These are phyloP conservation scores for Mycena haematopus DNA, from an alignment of 768 basidiomycete genomes.

Conservation along the genomic window DNA sequence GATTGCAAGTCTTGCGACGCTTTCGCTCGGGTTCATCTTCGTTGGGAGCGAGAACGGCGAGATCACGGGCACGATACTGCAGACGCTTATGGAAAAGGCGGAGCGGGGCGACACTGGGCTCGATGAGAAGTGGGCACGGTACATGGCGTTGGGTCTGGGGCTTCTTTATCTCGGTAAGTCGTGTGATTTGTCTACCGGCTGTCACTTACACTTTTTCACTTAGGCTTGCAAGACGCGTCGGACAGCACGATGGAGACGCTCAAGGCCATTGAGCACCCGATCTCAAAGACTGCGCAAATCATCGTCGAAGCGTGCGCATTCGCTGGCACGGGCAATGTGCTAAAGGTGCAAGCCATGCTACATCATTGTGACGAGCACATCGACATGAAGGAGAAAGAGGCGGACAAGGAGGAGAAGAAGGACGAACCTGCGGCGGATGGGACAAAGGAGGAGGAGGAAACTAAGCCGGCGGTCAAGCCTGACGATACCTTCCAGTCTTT, in stretches of 20 bases:
- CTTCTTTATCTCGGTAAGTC: constrained; percentile 86
- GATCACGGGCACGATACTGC: constrained; percentile 85
- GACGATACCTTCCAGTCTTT: constrained; percentile 91
- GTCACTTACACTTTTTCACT: constrained; percentile 12
- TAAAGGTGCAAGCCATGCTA: constrained; percentile 91
- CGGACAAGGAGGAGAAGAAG: constrained; percentile 63
- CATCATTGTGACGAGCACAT: constrained; percentile 95
- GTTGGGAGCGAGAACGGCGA: constrained; percentile 96
- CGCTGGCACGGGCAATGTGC: constrained; percentile 93
- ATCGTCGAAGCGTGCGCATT: constrained; percentile 94
- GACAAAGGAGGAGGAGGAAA: constrained; percentile 44
- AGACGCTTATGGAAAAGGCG: constrained; percentile 85
- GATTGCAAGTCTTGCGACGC: constrained; percentile 81
- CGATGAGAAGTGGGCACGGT: constrained; percentile 93
- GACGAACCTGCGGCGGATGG: constrained; percentile 41
- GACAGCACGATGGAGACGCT: constrained; percentile 95
- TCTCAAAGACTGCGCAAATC: constrained; percentile 89
- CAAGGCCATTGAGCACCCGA: constrained; percentile 93
- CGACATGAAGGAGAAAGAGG: constrained; percentile 61
- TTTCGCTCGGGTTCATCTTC: constrained; percentile 93
- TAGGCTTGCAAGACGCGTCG: constrained; percentile 90
- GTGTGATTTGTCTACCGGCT: neutral
- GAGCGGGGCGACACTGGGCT: constrained; percentile 72
- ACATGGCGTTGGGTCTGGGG: constrained; percentile 88
- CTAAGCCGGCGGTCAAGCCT: constrained; percentile 46